Evolutionary conservation across 345 rosid genomes (phyloP), one percentile per base, ranked within the genome.

Genomic region (Linum usitatissimum): DNA sequence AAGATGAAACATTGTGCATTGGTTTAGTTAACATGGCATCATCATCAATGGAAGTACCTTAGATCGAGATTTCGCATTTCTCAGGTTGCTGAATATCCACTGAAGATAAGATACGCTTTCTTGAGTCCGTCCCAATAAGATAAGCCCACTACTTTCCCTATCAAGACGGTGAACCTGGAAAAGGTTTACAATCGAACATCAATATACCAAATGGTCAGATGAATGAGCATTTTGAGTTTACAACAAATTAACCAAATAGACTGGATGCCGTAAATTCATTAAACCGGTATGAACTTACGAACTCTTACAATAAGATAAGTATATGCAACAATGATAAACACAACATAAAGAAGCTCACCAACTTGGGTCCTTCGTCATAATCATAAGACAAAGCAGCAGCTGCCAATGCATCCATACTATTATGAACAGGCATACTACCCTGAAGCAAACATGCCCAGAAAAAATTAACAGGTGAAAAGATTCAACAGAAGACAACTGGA

Each of bases 351-450:
- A 38, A 57, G 21, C 75, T 39, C 79, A 91, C 98, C 92, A 91
- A 72, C 76, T 85, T 85, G 69, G 96, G 98, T 64, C 92, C 90
- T 61, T 88, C 95, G 28, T 86, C 82, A 57, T 81, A 66, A 77
- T 80, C 92, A 72, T 77, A 88, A 48, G 92, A 88, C 70, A 91
- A 67, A 72, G 98, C 92, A 64, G 95, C 98, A 69, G 95, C 89
- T 59, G 98, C 98, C 71, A 91, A 79, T 6, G 89, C 94, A 71
- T 91, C 98, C 98, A 91, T 83, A 80, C 98, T 86, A 61, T 88
- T 91, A 70, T 91, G 96, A 81, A 88, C 76, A 3, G 96, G 87
- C 67, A 91, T 66, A 78, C 78, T 77, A 30, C 96, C 96, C 96
- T 91, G 51, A 64, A 62, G 48, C 65, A 2, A 21, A 51, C 1